phyloP scores from a whole-genome alignment of 768 basidiomycete genomes.

The Crassisporium funariophilum region DNA sequence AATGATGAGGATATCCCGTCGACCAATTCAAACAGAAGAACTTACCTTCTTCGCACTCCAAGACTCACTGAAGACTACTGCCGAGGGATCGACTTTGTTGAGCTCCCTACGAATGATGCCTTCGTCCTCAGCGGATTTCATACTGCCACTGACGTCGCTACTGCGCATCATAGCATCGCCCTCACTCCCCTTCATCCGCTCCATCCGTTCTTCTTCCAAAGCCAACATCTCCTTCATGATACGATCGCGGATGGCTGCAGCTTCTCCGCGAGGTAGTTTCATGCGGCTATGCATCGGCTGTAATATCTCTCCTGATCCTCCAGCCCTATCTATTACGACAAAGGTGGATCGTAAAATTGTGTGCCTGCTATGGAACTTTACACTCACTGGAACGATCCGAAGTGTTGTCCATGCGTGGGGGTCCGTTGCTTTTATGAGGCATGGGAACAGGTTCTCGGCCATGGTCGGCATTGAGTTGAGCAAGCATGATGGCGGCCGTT shows the following conservation, averaged over 20 bases:
- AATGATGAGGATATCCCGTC: slow-evolving; percentile 1
- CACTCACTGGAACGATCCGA: slow-evolving; percentile 21
- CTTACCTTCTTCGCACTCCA: slow-evolving; percentile 90
- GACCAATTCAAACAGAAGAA: not conserved
- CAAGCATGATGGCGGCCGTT: slow-evolving; percentile 97
- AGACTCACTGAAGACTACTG: slow-evolving; percentile 92
- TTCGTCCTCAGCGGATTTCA: slow-evolving; percentile 86
- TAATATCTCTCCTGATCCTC: slow-evolving; percentile 21
- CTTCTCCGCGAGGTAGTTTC: slow-evolving; percentile 80
- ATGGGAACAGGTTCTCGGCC: slow-evolving; percentile 47
- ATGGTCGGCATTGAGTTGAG: slow-evolving; percentile 88
- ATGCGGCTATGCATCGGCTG: slow-evolving; percentile 50
- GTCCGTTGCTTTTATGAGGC: slow-evolving; percentile 20
- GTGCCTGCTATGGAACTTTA: too few relatives aligned
- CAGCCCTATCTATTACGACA: slow-evolving; percentile 11
- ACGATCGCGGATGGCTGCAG: slow-evolving; percentile 85
- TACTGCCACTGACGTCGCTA: slow-evolving; percentile 48
- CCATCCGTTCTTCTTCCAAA: slow-evolving; percentile 95
- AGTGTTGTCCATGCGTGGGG: slow-evolving; percentile 19
- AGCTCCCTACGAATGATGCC: slow-evolving; percentile 90
- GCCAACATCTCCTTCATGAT: slow-evolving; percentile 99
- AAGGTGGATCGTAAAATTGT: too few relatives aligned
- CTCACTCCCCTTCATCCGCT: slow-evolving; percentile 81
- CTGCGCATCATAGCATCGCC: slow-evolving; percentile 68
- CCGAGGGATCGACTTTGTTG: slow-evolving; percentile 94